Base-by-base conservation (phyloP, 805 yeast species). In the Kluyveromyces nonfermentans region DNA sequence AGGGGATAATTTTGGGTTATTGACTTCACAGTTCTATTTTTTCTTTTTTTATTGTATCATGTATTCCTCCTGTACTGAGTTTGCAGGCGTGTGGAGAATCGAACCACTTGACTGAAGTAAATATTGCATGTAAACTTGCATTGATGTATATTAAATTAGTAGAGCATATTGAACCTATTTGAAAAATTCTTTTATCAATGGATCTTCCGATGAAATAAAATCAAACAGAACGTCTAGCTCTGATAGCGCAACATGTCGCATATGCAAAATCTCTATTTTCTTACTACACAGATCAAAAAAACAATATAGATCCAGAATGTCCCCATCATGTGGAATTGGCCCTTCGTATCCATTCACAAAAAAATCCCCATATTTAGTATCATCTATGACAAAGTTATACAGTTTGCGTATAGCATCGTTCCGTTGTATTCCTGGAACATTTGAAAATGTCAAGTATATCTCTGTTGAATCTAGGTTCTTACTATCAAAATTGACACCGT, bases 291-390 rank as follows among this genome's bases (percentile, higher is more conserved):
- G 4, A 19, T 34, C 20, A 16, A 31, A 32, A 33, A 44, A 46
- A 30, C 49, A 46, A 30, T 37, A 15, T 44, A 43, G 10, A 30
- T 46, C 49, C 21, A 43, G 36, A 10, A 46, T 40, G 22, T 41
- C 43, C 14, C 49, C 49, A 17, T 43, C 43, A 15, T 38, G 41
- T 10, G 41, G 41, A 15, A 19, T 28, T 15, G 16, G 5, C 4
- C 35, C 41, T 17, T 9, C 16, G 16, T 18, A 28, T 7, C 32
- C 34, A 10, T 30, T 17, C 34, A 38, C 31, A 22, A 38, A 38
- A 10, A 21, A 33, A 14, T 38, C 41, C 15, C 31, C 41, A n/a
- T 38, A 38, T 14, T 28, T 38, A 10, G 41, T 8, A 14, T 38
- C 41, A 17, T 38, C 34, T 14, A 38, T 38, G 20, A 38, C 20